Conservation (phyloP, 805 yeast genomes). For the Saturnispora hagleri region DNA sequence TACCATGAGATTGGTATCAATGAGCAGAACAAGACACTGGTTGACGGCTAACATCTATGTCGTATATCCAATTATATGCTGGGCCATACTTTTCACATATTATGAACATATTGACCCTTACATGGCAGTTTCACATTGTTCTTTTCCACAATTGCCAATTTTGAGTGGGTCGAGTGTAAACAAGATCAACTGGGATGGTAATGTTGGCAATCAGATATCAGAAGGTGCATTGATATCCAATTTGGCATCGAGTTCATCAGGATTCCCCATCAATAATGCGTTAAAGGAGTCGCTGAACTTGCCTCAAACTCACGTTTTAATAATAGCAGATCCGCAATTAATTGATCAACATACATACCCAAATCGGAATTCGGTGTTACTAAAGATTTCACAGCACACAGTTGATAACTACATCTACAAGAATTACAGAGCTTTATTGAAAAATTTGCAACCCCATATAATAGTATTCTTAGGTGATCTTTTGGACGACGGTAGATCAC, state of each 20-base stretch:
- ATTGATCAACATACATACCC: slow-evolving; percentile 87
- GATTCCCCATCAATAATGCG: slow-evolving; percentile 1
- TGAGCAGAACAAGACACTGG: background rate
- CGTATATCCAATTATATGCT: slow-evolving; percentile 5
- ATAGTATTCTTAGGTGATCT: slow-evolving; percentile 81
- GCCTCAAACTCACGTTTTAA: slow-evolving; percentile 10
- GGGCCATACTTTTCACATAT: slow-evolving; percentile 10
- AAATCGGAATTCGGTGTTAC: slow-evolving; percentile 43
- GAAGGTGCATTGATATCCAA: slow-evolving; percentile 3
- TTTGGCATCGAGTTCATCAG: background rate
- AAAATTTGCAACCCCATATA: slow-evolving; percentile 59
- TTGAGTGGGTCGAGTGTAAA: background rate
- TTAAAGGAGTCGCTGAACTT: background rate
- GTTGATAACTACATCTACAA: slow-evolving; percentile 74
- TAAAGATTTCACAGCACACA: slow-evolving; percentile 46
- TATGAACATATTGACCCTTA: slow-evolving; percentile 14
- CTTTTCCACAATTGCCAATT: slow-evolving; percentile 9
- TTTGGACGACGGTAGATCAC: slow-evolving; percentile 80
- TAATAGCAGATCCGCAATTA: slow-evolving; percentile 93
- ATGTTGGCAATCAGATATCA: slow-evolving; percentile 2
- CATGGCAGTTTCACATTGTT: slow-evolving; percentile 8
- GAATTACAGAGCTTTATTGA: slow-evolving; percentile 59
- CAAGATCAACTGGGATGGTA: slow-evolving; percentile 1
- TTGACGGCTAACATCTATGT: slow-evolving; percentile 34
- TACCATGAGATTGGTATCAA: background rate